phyloP scores from a whole-genome alignment of 352 stramenopile species.

The Plasmopara muralis region DNA sequence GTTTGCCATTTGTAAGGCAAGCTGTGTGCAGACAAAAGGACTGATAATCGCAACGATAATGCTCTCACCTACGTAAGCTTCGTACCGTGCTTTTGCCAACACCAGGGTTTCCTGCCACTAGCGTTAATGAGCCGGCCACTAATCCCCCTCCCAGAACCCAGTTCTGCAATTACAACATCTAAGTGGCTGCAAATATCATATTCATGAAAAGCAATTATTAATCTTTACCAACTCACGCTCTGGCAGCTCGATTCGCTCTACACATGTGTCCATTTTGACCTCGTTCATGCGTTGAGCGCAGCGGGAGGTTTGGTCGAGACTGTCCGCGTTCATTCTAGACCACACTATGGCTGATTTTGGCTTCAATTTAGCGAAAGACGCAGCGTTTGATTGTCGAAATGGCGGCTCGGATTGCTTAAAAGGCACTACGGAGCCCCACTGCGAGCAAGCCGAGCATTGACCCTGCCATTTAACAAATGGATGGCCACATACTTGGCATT shows the following conservation, averaged over 20 bases:
- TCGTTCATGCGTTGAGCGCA: conserved; percentile 62
- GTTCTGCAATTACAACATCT: conserved; percentile 54
- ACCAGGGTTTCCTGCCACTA: conserved; percentile 93
- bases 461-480: conserved; percentile 79
- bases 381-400: conserved; percentile 58
- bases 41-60: neutral
- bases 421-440: conserved; percentile 88
- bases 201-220: neutral
- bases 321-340: conserved; percentile 17
- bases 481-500: conserved; percentile 53
- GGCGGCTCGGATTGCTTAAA: conserved; percentile 28
- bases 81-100: conserved; percentile 88
- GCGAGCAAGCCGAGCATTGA: conserved; percentile 77
- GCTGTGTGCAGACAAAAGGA: conserved; percentile 18
- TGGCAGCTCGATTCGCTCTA: conserved; percentile 57
- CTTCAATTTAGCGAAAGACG: conserved; percentile 36
- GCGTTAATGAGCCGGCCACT: conserved; percentile 90
- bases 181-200: conserved; percentile 19
- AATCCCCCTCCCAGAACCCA: conserved; percentile 95
- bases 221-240: conserved; percentile 55
- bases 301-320: conserved; percentile 12
- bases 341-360: conserved; percentile 32
- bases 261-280: conserved; percentile 45
- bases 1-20: conserved; percentile 92
- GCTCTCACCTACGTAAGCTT: neutral